Conservation (phyloP, 495 filamentous ascomycete species). For the Umbilicaria muhlenbergii region DNA sequence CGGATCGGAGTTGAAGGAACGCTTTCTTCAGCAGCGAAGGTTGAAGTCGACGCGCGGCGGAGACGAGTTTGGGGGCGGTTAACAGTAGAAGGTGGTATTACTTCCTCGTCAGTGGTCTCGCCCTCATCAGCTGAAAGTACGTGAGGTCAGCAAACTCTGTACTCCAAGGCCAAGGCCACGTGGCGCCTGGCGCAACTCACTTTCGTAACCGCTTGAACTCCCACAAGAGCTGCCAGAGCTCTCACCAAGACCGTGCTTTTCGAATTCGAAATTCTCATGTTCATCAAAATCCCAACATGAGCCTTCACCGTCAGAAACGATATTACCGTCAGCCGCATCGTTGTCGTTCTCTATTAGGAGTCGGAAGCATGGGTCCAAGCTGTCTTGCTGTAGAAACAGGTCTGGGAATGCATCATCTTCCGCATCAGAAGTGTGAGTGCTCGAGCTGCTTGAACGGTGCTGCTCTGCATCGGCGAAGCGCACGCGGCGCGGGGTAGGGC, state of each 20-base stretch:
- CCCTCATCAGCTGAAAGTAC: slow-evolving; percentile 51
- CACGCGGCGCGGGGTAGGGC: slow-evolving; percentile 3
- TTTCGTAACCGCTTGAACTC: slow-evolving; percentile 63
- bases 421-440: too few species aligned
- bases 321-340: slow-evolving; percentile 27
- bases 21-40: slow-evolving; percentile 29
- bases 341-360: slow-evolving; percentile 51
- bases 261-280: slow-evolving; percentile 6
- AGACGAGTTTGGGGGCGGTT: slow-evolving; percentile 40
- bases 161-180: too few species aligned
- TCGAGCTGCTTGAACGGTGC: too few species aligned
- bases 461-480: slow-evolving; percentile 7
- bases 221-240: slow-evolving; percentile 38
- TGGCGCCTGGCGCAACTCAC: slow-evolving; percentile 29
- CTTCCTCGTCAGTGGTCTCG: slow-evolving; percentile 74
- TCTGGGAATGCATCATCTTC: slow-evolving; percentile 45
- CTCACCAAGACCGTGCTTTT: slow-evolving; percentile 33
- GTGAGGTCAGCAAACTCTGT: slow-evolving; percentile 33
- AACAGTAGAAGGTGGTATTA: slow-evolving; percentile 39
- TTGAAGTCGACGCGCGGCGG: slow-evolving; percentile 34
- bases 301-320: slow-evolving; percentile 18
- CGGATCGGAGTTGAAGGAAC: slow-evolving; percentile 10
- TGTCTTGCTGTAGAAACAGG: slow-evolving; percentile 56
- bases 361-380: slow-evolving; percentile 51
- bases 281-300: slow-evolving; percentile 13